Conservation (phyloP, 768 basidiomycete species). For the Boletellus ananiceps region DNA sequence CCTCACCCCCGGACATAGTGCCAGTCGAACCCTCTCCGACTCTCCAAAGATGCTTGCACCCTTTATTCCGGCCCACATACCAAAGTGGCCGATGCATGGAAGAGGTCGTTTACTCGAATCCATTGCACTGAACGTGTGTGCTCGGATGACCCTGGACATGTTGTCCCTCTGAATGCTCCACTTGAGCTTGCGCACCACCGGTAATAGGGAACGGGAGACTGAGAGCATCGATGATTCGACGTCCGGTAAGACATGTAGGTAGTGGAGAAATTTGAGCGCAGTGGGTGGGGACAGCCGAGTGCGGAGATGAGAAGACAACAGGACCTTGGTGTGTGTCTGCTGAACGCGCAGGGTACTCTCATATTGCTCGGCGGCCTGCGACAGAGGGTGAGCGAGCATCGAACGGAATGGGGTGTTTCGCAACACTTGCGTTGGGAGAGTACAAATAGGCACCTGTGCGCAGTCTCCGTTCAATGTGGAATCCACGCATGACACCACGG, state of each 20-base stretch:
- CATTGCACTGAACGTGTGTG: conserved; percentile 31
- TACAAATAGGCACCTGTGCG: conserved; percentile 63
- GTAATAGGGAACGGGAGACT: conserved; percentile 58
- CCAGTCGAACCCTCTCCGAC: conserved; percentile 60
- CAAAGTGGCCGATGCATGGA: conserved; percentile 36
- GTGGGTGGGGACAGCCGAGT: conserved; percentile 38
- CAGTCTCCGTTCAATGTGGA: conserved; percentile 63
- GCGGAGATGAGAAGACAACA: conserved; percentile 53
- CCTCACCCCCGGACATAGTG: conserved; percentile 61
- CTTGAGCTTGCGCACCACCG: conserved; percentile 62
- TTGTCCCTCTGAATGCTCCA: conserved; percentile 66
- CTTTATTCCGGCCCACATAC: conserved; percentile 54
- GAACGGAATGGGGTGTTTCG: not conserved
- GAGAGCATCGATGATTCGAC: conserved; percentile 53
- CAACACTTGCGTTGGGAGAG: conserved; percentile 46
- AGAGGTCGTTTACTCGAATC: conserved; percentile 12
- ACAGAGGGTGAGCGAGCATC: conserved; percentile 5
- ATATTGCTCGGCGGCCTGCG: conserved; percentile 64
- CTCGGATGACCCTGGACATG: conserved; percentile 54
- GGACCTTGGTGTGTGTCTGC: conserved; percentile 47
- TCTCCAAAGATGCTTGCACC: conserved; percentile 51
- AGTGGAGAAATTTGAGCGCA: conserved; percentile 44
- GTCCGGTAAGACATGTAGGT: conserved; percentile 56
- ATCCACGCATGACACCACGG: conserved; percentile 64
- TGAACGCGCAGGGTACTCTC: conserved; percentile 52